Percentiles rank a stretch among this genome's conserved stretches.
Evolutionary conservation across 1,284 basidiomycete genomes (phyloP).

Genomic region (Trichosporon sp.): DNA sequence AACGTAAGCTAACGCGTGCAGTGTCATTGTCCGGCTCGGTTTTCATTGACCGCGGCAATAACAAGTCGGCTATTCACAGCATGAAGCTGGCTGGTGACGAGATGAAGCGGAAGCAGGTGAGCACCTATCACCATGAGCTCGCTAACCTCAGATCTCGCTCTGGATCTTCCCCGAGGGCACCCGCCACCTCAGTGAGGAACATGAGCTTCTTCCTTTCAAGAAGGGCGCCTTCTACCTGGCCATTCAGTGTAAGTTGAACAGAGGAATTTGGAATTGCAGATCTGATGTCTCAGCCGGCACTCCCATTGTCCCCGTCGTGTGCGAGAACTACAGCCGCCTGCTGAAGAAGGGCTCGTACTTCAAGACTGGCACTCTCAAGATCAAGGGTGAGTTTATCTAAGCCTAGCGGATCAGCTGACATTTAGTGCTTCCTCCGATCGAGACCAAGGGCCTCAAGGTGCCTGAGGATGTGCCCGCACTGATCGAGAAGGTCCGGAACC

Average conservation of each 20-base stretch:
- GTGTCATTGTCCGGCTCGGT: slow-evolving; percentile 83
- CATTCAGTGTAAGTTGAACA: slow-evolving; percentile 56
- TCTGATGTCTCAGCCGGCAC: slow-evolving; percentile 48
- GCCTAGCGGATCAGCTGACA: slow-evolving; percentile 54
- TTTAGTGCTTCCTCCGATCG: slow-evolving; percentile 52
- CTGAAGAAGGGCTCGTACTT: slow-evolving; percentile 73
- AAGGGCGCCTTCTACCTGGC: slow-evolving; percentile 98
- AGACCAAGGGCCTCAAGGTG: slow-evolving; percentile 48
- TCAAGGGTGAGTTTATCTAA: slow-evolving; percentile 62
- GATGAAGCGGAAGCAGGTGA: slow-evolving; percentile 64
- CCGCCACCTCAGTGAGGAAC: slow-evolving; percentile 61
- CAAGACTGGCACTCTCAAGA: slow-evolving; percentile 68
- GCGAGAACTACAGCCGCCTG: slow-evolving; percentile 86
- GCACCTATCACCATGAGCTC: slow-evolving; percentile 62
- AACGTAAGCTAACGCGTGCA: slow-evolving; percentile 19
- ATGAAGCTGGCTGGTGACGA: slow-evolving; percentile 71
- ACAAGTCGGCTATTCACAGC: slow-evolving; percentile 67
- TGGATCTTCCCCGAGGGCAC: slow-evolving; percentile 95
- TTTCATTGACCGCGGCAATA: slow-evolving; percentile 85
- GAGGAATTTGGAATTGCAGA: not conserved
- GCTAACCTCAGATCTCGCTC: slow-evolving; percentile 58
- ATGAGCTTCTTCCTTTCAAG: slow-evolving; percentile 80
- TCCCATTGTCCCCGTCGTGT: slow-evolving; percentile 85
- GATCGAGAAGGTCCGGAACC: slow-evolving; percentile 45
- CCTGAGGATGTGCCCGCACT: slow-evolving; percentile 48